Percentiles rank a stretch among this genome's conserved stretches.
These are phyloP conservation scores for Neofusicoccum sp. DNA, from an alignment of 2,329 filamentous ascomycete species.

Conservation along the genomic window DNA sequence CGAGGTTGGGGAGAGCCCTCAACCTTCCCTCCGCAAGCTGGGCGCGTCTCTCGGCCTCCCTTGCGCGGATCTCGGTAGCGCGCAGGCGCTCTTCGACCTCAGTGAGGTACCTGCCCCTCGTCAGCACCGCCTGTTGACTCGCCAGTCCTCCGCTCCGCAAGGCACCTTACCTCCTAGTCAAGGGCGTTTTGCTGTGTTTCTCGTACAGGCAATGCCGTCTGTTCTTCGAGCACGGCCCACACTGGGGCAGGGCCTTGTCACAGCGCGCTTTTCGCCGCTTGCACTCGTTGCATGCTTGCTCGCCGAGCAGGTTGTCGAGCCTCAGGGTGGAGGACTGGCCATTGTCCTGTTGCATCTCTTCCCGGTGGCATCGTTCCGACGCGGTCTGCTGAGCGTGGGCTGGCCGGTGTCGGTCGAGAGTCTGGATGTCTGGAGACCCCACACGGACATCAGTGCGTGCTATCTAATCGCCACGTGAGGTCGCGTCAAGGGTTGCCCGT, in stretches of 20 bases:
- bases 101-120: conserved; percentile 30
- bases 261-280: conserved; percentile 10
- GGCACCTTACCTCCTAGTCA: conserved; percentile 45
- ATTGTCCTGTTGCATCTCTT: conserved; percentile 13
- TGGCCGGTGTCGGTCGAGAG: background rate
- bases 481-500: background rate
- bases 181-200: conserved; percentile 47
- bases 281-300: conserved; percentile 9
- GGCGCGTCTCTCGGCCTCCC: conserved; percentile 24
- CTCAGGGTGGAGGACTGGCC: conserved; percentile 8
- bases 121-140: background rate
- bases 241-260: conserved; percentile 6
- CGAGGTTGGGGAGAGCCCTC: conserved; percentile 8
- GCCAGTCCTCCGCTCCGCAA: background rate
- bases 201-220: conserved; percentile 50
- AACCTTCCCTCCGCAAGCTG: conserved; percentile 24
- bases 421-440: background rate
- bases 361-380: background rate
- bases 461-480: conserved; percentile 7
- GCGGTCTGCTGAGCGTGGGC: background rate
- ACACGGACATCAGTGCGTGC: background rate
- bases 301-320: background rate
- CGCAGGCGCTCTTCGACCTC: conserved; percentile 45
- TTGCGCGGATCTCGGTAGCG: conserved; percentile 25
- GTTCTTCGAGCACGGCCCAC: conserved; percentile 40